Base-by-base conservation (phyloP, 345 rosid species). In the Gossypium stocksii region DNA sequence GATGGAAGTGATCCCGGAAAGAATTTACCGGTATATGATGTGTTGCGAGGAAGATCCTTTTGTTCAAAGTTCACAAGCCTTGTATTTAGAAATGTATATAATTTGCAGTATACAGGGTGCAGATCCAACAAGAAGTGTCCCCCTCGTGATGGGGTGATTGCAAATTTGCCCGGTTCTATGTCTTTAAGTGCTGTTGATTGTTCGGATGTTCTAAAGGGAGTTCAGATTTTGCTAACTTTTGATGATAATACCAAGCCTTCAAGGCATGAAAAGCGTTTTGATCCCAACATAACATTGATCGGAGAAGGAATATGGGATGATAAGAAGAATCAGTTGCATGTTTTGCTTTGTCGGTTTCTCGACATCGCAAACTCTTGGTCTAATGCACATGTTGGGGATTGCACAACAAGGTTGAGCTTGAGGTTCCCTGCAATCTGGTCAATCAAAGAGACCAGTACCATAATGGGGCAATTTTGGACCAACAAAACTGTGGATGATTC, bases 281-380 rank as follows among this genome's bases (percentile, higher is more conserved):
- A 74, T 66, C 74, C 63, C 19, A 72, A 15, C 58, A 63, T 27
- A 53, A 58, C 75, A 10, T 53, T 88, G 52, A 56, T 88, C 38
- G 92, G 85, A 7, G 90, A 88, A 82, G 90, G 83, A 48, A 9
- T 58, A 17, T 86, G 90, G 90, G 89, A 83, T 44, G 38, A 34
- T 34, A 34, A 75, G 70, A 53, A 78, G 56, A 29, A 85, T 65
- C 76, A 19, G 53, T 78, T 86, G 16, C 66, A 63, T 71, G 59
- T 82, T 34, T 67, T 71, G 20, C 87, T 81, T 11, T 82, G 84
- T 52, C 70, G 74, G 45, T 70, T 85, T 66, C 66, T 76, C 53
- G 80, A 80, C 49, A n/a, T 19, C 0, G 43, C 77, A 3, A 73
- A 60, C 41, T 81, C 93, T 22, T 77, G 79, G 74, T 77, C 75